A percentile compares a stretch with the other conserved stretches of the same genome.
These are phyloP conservation scores for Candolleomyces eurysporus DNA, from an alignment of 768 basidiomycete genomes.

Conservation along the genomic window DNA sequence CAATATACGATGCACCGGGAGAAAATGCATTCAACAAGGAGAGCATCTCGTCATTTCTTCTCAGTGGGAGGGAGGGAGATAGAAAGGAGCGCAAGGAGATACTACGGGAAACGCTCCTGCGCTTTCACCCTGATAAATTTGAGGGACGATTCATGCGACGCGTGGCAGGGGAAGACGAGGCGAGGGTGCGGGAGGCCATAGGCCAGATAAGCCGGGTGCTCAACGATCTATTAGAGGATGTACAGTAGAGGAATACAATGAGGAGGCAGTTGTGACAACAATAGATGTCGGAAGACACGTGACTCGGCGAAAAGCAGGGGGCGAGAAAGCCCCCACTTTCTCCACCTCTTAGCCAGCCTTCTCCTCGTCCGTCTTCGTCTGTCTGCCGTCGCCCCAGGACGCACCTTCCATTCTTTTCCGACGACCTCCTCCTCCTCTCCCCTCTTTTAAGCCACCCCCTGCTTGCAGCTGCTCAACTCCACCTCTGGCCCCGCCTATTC, in stretches of 20 bases:
- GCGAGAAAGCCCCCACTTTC: not conserved
- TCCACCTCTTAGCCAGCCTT: not conserved
- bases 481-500: not conserved
- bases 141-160: slow-evolving; percentile 66
- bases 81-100: slow-evolving; percentile 58
- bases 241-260: not conserved
- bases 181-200: slow-evolving; percentile 55
- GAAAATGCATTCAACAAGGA: slow-evolving; percentile 41
- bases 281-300: not conserved
- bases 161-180: slow-evolving; percentile 45
- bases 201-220: slow-evolving; percentile 62
- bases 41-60: slow-evolving; percentile 56
- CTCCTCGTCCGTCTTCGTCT: not conserved
- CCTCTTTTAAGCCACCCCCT: not conserved
- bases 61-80: slow-evolving; percentile 32
- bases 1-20: slow-evolving; percentile 31
- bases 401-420: slow-evolving; percentile 1
- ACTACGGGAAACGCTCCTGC: slow-evolving; percentile 63
- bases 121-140: slow-evolving; percentile 83
- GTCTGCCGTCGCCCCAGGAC: not conserved
- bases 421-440: not conserved
- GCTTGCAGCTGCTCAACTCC: slow-evolving; percentile 4
- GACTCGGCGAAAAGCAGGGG: not conserved
- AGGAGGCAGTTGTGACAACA: slow-evolving; percentile 4
- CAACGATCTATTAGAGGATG: slow-evolving; percentile 48